These are phyloP conservation scores for Austroboletus eburneus DNA, from an alignment of 768 basidiomycete genomes.

Conservation along the genomic window DNA sequence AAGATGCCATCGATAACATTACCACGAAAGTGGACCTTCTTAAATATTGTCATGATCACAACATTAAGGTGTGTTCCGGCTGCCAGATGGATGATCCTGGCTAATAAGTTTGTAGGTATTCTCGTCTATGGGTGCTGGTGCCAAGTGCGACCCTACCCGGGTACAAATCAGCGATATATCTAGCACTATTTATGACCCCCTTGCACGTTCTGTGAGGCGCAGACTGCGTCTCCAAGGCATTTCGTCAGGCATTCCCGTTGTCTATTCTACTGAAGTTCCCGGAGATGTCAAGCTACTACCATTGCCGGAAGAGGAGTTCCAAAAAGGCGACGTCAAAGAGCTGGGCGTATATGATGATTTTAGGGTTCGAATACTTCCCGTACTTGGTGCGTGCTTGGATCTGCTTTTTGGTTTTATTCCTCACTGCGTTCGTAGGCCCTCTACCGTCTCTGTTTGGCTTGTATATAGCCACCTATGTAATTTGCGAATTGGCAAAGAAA, in stretches of 20 bases:
- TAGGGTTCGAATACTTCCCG: conserved; percentile 88
- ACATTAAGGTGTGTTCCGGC: conserved; percentile 59
- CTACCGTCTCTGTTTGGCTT: conserved; percentile 90
- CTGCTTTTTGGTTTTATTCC: background rate
- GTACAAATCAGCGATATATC: conserved; percentile 96
- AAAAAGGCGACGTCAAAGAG: conserved; percentile 85
- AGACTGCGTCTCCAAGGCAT: conserved; percentile 64
- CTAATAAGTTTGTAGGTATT: conserved; percentile 56
- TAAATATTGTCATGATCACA: conserved; percentile 76
- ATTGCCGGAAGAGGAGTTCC: conserved; percentile 86
- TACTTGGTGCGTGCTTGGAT: conserved; percentile 54
- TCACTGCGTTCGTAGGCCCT: conserved; percentile 35
- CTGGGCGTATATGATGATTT: conserved; percentile 90
- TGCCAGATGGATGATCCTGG: background rate
- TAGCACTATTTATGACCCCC: conserved; percentile 86
- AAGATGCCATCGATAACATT: conserved; percentile 97
- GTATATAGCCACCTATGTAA: conserved; percentile 82
- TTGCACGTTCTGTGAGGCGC: conserved; percentile 85
- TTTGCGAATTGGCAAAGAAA: conserved; percentile 81
- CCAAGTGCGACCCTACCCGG: conserved; percentile 91
- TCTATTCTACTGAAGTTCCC: conserved; percentile 94
- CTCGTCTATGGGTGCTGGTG: conserved; percentile 95
- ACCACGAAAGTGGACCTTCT: conserved; percentile 93
- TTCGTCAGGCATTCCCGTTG: conserved; percentile 72
- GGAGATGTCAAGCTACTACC: conserved; percentile 86